phyloP scores from a whole-genome alignment of 2,329 filamentous ascomycete genomes.

The Aspergillus ustus region DNA sequence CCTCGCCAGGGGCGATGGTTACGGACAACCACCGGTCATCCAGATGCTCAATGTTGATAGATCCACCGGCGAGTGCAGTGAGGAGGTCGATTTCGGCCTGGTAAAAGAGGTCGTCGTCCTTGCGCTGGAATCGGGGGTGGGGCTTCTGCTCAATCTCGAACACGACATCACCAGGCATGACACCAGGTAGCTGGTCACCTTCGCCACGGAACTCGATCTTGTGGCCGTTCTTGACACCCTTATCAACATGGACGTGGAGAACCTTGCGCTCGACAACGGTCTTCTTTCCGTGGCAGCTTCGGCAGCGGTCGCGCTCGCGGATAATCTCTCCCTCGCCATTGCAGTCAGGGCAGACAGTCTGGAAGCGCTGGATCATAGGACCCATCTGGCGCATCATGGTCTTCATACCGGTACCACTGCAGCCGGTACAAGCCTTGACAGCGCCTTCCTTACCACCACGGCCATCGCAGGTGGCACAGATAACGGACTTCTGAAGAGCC shows the following conservation, averaged over 20 bases:
- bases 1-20: slow-evolving; percentile 90
- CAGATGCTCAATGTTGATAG: slow-evolving; percentile 91
- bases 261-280: slow-evolving; percentile 97
- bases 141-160: slow-evolving; percentile 99
- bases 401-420: slow-evolving; percentile 97
- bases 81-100: slow-evolving; percentile 94
- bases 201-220: slow-evolving; percentile 98
- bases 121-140: slow-evolving; percentile 92
- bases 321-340: slow-evolving; percentile 97
- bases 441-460: slow-evolving; percentile 96
- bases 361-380: slow-evolving; percentile 99
- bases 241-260: slow-evolving; percentile 95
- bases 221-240: slow-evolving; percentile 88
- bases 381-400: slow-evolving; percentile 99
- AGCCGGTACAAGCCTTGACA: slow-evolving; percentile 89
- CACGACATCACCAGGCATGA: slow-evolving; percentile 92
- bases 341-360: slow-evolving; percentile 98
- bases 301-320: slow-evolving; percentile 96
- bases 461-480: slow-evolving; percentile 93
- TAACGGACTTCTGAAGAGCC: slow-evolving; percentile 94
- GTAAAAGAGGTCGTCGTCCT: slow-evolving; percentile 95
- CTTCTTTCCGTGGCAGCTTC: slow-evolving; percentile 96
- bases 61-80: slow-evolving; percentile 89
- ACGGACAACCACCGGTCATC: slow-evolving; percentile 97
- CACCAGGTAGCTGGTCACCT: slow-evolving; percentile 92